These are phyloP conservation scores for Phytophthora tubulina DNA, from an alignment of 352 stramenopile species.

Conservation along the genomic window DNA sequence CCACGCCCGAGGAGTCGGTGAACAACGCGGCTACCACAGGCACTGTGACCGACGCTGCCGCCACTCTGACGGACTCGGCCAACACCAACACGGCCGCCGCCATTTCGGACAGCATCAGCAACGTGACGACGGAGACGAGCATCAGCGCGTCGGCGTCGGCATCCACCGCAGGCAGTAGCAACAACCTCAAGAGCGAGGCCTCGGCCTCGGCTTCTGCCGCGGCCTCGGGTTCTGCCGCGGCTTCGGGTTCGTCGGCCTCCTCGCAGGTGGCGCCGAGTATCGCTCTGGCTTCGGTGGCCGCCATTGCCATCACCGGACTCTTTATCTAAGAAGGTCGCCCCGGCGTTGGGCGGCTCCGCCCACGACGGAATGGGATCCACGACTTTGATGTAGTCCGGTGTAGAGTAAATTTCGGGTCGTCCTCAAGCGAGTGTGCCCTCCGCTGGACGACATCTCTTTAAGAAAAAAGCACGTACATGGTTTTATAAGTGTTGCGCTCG, in stretches of 20 bases:
- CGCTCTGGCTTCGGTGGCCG: conserved; percentile 28
- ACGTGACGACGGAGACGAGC: conserved; percentile 37
- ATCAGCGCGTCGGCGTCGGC: conserved; percentile 25
- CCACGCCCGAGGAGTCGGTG: conserved; percentile 18
- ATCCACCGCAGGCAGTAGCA: conserved; percentile 10
- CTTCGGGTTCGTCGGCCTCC: conserved; percentile 35
- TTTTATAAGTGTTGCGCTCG: conserved; percentile 24
- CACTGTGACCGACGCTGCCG: conserved; percentile 15
- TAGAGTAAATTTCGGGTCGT: conserved; percentile 36
- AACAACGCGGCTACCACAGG: conserved; percentile 4
- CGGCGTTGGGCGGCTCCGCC: conserved; percentile 15
- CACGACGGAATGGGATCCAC: conserved; percentile 40
- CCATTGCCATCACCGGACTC: conserved; percentile 35
- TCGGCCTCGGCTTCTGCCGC: conserved; percentile 27
- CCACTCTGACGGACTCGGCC: conserved; percentile 21
- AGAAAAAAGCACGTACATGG: conserved; percentile 38
- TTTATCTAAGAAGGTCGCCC: conserved; percentile 40
- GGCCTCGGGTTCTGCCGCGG: conserved; percentile 28
- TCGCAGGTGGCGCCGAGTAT: conserved; percentile 30
- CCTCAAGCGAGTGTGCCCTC: conserved; percentile 33
- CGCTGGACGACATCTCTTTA: conserved; percentile 27
- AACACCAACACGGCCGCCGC: conserved; percentile 30
- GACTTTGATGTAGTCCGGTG: conserved; percentile 30
- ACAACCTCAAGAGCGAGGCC: conserved; percentile 4
- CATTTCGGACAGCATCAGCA: conserved; percentile 42